A percentile compares a stretch with the other conserved stretches of the same genome.
Evolutionary conservation across 176 grass and related monocot genomes (phyloP).

Genomic region (Paspalum notatum): DNA sequence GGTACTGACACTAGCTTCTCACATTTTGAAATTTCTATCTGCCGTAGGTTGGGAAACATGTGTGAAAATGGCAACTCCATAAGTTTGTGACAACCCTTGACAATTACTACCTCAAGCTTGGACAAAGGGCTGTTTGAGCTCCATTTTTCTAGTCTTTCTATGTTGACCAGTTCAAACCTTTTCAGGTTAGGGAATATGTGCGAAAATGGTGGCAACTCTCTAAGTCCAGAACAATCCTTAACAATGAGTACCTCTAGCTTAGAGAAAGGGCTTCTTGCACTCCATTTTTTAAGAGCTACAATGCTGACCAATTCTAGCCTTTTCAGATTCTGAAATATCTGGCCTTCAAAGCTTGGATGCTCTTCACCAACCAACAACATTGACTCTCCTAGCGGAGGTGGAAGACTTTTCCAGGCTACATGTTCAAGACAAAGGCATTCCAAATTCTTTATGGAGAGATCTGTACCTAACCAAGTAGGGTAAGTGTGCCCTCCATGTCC

Average conservation of each 20-base stretch:
- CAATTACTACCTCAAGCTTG: too few relatives aligned
- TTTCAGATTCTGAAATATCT: neutral
- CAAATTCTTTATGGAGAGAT: neutral
- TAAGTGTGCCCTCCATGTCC: neutral
- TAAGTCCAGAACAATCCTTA: neutral
- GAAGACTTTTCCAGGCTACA: neutral
- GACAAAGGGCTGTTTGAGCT: too few relatives aligned
- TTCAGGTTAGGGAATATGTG: too few relatives aligned
- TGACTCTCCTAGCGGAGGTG: neutral
- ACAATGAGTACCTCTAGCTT: neutral
- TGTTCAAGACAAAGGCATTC: neutral
- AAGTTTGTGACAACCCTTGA: too few relatives aligned
- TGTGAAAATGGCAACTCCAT: too few relatives aligned
- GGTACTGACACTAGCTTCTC: neutral
- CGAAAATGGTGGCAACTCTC: neutral
- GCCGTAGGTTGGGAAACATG: neutral
- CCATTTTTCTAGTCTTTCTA: too few relatives aligned
- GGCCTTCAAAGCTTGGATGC: neutral
- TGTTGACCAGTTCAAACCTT: too few relatives aligned
- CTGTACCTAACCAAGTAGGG: neutral
- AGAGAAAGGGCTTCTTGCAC: neutral
- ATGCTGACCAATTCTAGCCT: neutral
- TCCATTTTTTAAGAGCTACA: neutral
- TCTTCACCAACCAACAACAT: neutral
- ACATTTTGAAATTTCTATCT: rapidly evolving